Base-by-base conservation (phyloP, 1,284 basidiomycete species). In the Flammula alnicola region DNA sequence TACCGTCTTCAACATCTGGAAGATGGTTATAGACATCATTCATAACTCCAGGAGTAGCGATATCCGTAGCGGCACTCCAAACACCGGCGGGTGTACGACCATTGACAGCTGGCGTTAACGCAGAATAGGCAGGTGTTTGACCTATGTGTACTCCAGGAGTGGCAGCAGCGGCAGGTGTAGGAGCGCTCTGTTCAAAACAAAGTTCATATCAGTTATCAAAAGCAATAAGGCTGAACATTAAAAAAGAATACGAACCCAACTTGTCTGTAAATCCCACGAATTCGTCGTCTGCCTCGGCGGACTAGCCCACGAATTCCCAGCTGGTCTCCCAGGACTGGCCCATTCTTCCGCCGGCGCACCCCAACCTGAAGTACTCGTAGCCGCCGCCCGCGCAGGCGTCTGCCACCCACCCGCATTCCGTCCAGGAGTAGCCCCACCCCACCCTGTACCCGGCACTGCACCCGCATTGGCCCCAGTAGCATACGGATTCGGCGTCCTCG, bases 401-500 rank as follows among this genome's bases (percentile, higher is more conserved):
- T 57, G 39, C 50, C 57, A 50, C 29, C 56, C 55, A 19, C 23
- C 49, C 52, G 44, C 64, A 47, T 55, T 61, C 51, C 59, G 56
- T 26, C 60, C 63, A 16, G 74, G 73, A 12, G 74, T 74, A 16
- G 72, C 64, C 22, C 64, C 76, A 10, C 71, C 74, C 74, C 72
- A 76, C 19, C 59, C 62, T 25, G 50, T 42, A 1, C 56, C 67
- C 54, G 52, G 51, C 23, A 48, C 54, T 4, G 59, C 58, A 62
- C 61, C 47, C 37, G 62, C 52, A 52, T 63, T 65, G 35, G 60
- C 58, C 47, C 64, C 66, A 10, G 59, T 61, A 22, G 58, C 61
- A 53, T 63, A 59, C 12, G 83, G 78, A 62, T 86, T 84, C 4
- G 85, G 84, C 17, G 84, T 86, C 48, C 79, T 71, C 12, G 79